Conservation (phyloP, 805 yeast genomes). For the Spathaspora boniae region DNA sequence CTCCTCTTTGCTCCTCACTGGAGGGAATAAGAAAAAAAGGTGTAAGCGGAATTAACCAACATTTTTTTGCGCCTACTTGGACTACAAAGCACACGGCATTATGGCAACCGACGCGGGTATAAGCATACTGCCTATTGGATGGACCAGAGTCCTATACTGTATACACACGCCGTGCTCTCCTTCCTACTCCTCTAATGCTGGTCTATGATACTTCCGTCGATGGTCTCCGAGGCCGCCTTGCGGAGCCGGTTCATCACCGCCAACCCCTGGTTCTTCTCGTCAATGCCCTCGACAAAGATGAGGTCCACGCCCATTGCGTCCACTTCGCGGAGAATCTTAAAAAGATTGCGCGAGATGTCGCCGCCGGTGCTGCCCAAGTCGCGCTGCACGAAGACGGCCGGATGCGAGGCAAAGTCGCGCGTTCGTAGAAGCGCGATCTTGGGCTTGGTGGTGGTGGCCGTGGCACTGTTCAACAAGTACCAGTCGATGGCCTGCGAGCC, state of each 20-base stretch:
- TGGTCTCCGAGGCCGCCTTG: constrained; percentile 70
- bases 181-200: too few species aligned
- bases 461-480: constrained; percentile 17
- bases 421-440: constrained; percentile 55
- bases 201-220: constrained; percentile 14
- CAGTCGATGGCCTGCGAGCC: constrained; percentile 32
- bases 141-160: too few species aligned
- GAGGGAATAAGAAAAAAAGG: too few species aligned
- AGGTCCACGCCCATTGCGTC: constrained; percentile 67
- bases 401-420: constrained; percentile 26
- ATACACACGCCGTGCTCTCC: too few species aligned
- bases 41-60: too few species aligned
- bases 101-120: too few species aligned
- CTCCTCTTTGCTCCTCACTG: too few species aligned
- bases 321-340: constrained; percentile 67
- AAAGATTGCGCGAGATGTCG: constrained; percentile 73
- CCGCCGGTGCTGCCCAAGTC: constrained; percentile 47
- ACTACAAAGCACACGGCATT: too few species aligned
- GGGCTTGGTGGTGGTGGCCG: constrained; percentile 18
- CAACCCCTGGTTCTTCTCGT: constrained; percentile 73
- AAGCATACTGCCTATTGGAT: too few species aligned
- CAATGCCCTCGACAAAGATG: constrained; percentile 82
- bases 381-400: constrained; percentile 9
- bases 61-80: too few species aligned
- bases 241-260: constrained; percentile 91